Conservation (phyloP, 495 filamentous ascomycete genomes). For the Massariosphaeria phaeospora region DNA sequence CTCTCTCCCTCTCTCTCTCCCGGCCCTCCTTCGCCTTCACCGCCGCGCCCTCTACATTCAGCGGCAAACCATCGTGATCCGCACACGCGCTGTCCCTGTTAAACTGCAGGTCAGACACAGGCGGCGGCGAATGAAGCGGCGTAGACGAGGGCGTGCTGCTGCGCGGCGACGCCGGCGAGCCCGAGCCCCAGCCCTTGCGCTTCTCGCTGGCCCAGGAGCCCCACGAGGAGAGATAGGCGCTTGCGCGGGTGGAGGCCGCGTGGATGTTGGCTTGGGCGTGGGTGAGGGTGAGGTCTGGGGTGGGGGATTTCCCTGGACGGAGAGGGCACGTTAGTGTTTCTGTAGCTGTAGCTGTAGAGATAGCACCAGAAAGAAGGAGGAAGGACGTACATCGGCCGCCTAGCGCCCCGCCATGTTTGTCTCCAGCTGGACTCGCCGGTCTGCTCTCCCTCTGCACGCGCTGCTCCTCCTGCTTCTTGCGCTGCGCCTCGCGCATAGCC, state of each 20-base stretch:
- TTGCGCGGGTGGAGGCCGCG: slow-evolving; percentile 66
- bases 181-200: slow-evolving; percentile 33
- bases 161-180: background rate
- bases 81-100: background rate
- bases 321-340: slow-evolving; percentile 35
- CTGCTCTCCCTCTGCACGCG: slow-evolving; percentile 30
- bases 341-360: background rate
- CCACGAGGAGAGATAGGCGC: slow-evolving; percentile 91
- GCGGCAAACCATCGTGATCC: background rate
- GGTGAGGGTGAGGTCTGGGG: slow-evolving; percentile 54
- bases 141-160: background rate
- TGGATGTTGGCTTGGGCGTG: slow-evolving; percentile 64
- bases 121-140: too few species aligned
- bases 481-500: slow-evolving; percentile 73
- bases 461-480: slow-evolving; percentile 51
- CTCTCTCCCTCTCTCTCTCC: background rate
- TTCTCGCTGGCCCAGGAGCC: slow-evolving; percentile 92
- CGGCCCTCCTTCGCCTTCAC: background rate
- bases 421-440: slow-evolving; percentile 11
- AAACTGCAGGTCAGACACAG: too few species aligned
- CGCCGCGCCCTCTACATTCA: slow-evolving; percentile 6
- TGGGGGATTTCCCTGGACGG: too few species aligned
- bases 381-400: slow-evolving; percentile 34
- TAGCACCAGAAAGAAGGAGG: background rate
- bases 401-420: background rate